Percentiles rank a stretch among this genome's conserved stretches.
These are phyloP conservation scores for Solanum corneliomulleri DNA, from an alignment of 257 asterid species.

Conservation along the genomic window DNA sequence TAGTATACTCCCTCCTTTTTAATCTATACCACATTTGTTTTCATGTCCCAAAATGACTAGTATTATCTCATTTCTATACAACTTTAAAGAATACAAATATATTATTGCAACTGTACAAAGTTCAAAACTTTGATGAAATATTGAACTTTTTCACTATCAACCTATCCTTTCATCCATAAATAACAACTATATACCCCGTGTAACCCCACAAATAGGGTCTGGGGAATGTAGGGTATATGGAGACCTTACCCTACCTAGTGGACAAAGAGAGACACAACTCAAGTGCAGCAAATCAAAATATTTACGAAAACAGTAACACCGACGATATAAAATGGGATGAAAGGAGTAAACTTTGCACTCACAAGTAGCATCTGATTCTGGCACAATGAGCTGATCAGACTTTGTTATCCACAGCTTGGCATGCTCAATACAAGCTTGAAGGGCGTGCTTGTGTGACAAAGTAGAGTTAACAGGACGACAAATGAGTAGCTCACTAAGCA, in stretches of 20 bases:
- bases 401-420: slow-evolving; percentile 63
- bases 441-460: slow-evolving; percentile 57
- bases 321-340: background rate
- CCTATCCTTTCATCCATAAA: background rate
- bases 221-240: background rate
- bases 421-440: slow-evolving; percentile 58
- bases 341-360: slow-evolving; percentile 6
- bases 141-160: background rate
- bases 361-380: slow-evolving; percentile 49
- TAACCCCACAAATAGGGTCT: background rate
- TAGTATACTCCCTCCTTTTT: background rate
- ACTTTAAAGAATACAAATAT: background rate
- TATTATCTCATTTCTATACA: background rate
- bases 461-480: slow-evolving; percentile 58
- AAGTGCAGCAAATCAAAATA: background rate
- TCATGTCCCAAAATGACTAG: background rate
- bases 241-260: background rate
- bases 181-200: background rate
- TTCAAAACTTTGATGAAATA: background rate
- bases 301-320: background rate
- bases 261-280: background rate
- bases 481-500: slow-evolving; percentile 43
- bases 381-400: slow-evolving; percentile 44
- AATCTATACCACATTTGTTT: background rate
- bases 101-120: background rate